A percentile compares a stretch with the other conserved stretches of the same genome.
phyloP scores from a whole-genome alignment of 1,139 yeast species.

The Geotrichum siamense region DNA sequence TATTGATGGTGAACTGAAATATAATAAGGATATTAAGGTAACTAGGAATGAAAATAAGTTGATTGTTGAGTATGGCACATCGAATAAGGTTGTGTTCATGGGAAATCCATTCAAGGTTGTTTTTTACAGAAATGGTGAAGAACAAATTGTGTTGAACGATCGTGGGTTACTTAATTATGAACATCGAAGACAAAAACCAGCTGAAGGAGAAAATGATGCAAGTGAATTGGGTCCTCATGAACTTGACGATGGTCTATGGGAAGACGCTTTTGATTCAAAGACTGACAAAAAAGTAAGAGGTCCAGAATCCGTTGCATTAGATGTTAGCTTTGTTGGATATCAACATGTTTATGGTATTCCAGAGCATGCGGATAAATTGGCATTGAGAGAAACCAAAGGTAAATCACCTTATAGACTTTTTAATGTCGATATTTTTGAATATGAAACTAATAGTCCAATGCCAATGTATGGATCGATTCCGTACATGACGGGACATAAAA shows the following conservation, averaged over 20 bases:
- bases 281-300: slow-evolving; percentile 66
- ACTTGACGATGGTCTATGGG: slow-evolving; percentile 33
- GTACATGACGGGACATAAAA: slow-evolving; percentile 62
- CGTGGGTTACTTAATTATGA: slow-evolving; percentile 67
- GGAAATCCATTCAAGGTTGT: slow-evolving; percentile 49
- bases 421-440: slow-evolving; percentile 93
- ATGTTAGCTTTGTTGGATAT: slow-evolving; percentile 56
- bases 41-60: slow-evolving; percentile 17
- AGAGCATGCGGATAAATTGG: slow-evolving; percentile 81
- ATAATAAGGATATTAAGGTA: slow-evolving; percentile 11
- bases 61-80: slow-evolving; percentile 39
- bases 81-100: slow-evolving; percentile 38
- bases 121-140: slow-evolving; percentile 41
- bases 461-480: slow-evolving; percentile 97
- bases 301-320: slow-evolving; percentile 84
- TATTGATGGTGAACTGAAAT: slow-evolving; percentile 35
- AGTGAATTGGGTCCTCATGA: slow-evolving; percentile 24
- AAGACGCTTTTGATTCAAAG: slow-evolving; percentile 42
- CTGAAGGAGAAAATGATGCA: slow-evolving; percentile 20
- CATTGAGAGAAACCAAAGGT: slow-evolving; percentile 58
- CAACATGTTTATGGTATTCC: slow-evolving; percentile 82
- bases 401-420: slow-evolving; percentile 73
- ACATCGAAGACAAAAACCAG: slow-evolving; percentile 51
- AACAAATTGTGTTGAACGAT: slow-evolving; percentile 58
- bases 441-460: slow-evolving; percentile 68